Evolutionary conservation across 2,329 filamentous ascomycete genomes (phyloP).

Genomic region (Alternaria atra): DNA sequence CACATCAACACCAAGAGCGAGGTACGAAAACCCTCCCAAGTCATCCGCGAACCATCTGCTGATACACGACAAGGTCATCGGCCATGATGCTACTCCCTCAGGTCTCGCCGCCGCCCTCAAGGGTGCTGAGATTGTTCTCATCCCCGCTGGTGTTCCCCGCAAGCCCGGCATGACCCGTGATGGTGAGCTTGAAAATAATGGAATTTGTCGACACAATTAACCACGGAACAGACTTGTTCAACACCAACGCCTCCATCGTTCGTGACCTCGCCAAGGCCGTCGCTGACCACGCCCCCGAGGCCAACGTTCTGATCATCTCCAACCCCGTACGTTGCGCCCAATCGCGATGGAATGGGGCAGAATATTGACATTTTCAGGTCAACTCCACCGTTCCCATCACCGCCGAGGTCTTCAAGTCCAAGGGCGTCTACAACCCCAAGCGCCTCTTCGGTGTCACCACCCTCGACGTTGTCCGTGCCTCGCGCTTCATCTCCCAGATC

Average conservation of each 20-base stretch:
- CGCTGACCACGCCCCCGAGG: conserved; percentile 86
- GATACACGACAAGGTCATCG: conserved; percentile 70
- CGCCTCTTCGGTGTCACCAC: conserved; percentile 99
- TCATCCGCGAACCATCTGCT: conserved; percentile 24
- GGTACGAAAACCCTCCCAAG: conserved; percentile 48
- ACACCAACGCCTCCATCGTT: conserved; percentile 99
- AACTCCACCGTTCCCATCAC: conserved; percentile 99
- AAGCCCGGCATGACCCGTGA: conserved; percentile 99
- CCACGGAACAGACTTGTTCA: conserved; percentile 83
- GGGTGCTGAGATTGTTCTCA: conserved; percentile 92
- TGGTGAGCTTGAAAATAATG: conserved; percentile 57
- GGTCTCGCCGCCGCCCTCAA: conserved; percentile 83
- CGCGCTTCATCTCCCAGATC: conserved; percentile 95
- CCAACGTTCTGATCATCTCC: conserved; percentile 96
- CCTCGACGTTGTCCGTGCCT: conserved; percentile 96
- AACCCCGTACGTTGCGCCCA: conserved; percentile 74
- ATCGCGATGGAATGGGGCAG: too few relatives aligned
- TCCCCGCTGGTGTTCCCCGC: conserved; percentile 97
- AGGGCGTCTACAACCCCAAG: conserved; percentile 98
- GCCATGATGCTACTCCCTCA: conserved; percentile 79
- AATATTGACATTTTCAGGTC: conserved; percentile 62
- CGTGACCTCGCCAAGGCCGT: conserved; percentile 96
- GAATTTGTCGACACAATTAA: conserved; percentile 20
- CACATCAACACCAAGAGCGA: conserved; percentile 99
- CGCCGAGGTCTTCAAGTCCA: conserved; percentile 94